Evolutionary conservation across 2,329 filamentous ascomycete species (phyloP), one percentile per base, ranked within the genome.

Genomic region (Neonectria hederae): DNA sequence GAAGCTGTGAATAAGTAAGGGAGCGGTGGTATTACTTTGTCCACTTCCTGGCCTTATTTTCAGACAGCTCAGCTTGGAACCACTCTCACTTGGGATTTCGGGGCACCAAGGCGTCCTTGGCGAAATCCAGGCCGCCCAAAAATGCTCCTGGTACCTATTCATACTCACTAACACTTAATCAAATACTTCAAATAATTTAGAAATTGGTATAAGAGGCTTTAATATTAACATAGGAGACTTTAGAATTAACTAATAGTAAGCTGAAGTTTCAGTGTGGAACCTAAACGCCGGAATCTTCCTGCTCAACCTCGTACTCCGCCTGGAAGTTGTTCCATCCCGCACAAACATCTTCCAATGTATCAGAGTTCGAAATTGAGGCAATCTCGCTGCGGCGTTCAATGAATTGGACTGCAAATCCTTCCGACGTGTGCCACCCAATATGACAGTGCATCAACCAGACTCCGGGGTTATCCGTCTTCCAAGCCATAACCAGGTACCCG

Each of bases 361-460:
- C 28, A 26, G 54, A 22, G 10, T 55, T 17, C 4, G 45, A 46
- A 42, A 56, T 48, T 0, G 14, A 32, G n/a, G 26, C 21, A 14
- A 66, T 60, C 26, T 66, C 64, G 24, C 19, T 32, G 28, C 40
- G 35, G 5, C 64, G 61, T 40, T 66, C 64, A 14, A 66, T 22
- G 30, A 66, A 66, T 54, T 66, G 64, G 6, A 66, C 56, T 13
- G 64, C 64, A 21, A 66, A 66, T 19, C 64, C 64, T 19, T 66
- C 64, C 17, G 64, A 64, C 30, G 62, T 61, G 55, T 66, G 64
- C 64, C 64, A 66, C 5, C 70, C 70, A 4, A 84, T 82, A 69
- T 85, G 83, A 69, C 83, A 86, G 70, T 85, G 83, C 68, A 85
- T 79, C 1, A 83, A 72, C 83, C 83, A 85, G 0, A 76, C 75